Base-by-base conservation (phyloP, 441 rosid genomes). In the Pelargonium australe region DNA sequence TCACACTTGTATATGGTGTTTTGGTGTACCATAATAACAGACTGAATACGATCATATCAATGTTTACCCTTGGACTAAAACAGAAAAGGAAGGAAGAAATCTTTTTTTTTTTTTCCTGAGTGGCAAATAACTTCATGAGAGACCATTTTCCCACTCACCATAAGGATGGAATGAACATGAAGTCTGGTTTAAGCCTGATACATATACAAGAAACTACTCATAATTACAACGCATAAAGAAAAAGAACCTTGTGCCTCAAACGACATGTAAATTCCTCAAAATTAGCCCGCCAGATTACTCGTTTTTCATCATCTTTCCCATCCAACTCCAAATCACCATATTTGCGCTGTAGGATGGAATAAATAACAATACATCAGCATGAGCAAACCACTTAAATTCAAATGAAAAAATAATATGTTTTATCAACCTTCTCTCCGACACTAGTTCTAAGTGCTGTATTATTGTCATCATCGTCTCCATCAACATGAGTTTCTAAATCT, bases 261-360 rank as follows among this genome's bases (percentile, higher is more conserved):
- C 73, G 78, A 53, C 83, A 87, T 45, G 85, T 69, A 77, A 91
- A 85, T 79, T 85, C 95, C 84, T 89, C 96, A 67, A 80, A 86
- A 79, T 88, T 94, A 77, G 86, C 93, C 77, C 92, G 95, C 96
- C 96, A 94, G 47, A 85, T 80, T 72, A 86, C 81, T 68, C 66
- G 70, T 68, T 71, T 75, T 51, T 82, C 76, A 65, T 77, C 82
- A 66, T 76, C 83, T 66, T 76, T 80, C 47, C 57, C 66, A 40
- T 83, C 69, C 23, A 82, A 72, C 68, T 81, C 89, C 64, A 76
- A 64, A 69, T 77, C 77, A 70, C 73, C 79, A 80, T 44, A 74
- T 78, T 85, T 90, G 68, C 95, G 86, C 92, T 89, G 58, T 40
- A 80, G 77, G 65, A 78, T 64, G 68, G 53, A 69, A 41, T 43